Percentiles rank a stretch among this genome's conserved stretches.
Evolutionary conservation across 1,284 basidiomycete genomes (phyloP).

Genomic region (Porogramme epimiltina): DNA sequence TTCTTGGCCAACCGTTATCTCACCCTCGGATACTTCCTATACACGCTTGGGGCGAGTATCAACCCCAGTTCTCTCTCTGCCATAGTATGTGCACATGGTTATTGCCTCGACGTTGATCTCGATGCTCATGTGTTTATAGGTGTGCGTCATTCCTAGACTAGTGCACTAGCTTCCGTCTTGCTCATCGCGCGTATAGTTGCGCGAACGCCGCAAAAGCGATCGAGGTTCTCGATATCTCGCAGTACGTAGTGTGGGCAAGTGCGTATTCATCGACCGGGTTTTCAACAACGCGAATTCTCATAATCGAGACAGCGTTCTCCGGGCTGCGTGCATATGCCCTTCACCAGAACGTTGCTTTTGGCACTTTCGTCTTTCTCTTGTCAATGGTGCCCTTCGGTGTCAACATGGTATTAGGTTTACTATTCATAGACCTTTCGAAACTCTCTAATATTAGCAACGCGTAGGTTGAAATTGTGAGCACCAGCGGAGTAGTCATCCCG

Average conservation of each 20-base stretch:
- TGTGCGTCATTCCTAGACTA: too few species aligned
- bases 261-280: neutral
- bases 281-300: neutral
- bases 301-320: neutral
- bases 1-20: constrained; percentile 8
- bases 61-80: too few species aligned
- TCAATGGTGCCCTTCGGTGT: neutral
- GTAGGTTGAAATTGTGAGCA: too few species aligned
- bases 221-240: neutral
- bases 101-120: too few species aligned
- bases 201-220: too few species aligned
- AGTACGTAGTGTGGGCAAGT: neutral
- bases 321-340: neutral
- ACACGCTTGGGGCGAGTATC: neutral
- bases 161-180: too few species aligned
- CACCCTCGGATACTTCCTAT: neutral
- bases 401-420: neutral
- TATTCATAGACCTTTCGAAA: too few species aligned
- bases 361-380: neutral
- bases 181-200: too few species aligned
- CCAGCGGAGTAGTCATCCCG: too few species aligned
- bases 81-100: too few species aligned
- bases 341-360: neutral
- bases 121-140: too few species aligned
- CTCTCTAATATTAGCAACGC: too few species aligned